Conservation (phyloP, 225 moss, liverwort and hornwort species). For the Bryum argenteum region DNA sequence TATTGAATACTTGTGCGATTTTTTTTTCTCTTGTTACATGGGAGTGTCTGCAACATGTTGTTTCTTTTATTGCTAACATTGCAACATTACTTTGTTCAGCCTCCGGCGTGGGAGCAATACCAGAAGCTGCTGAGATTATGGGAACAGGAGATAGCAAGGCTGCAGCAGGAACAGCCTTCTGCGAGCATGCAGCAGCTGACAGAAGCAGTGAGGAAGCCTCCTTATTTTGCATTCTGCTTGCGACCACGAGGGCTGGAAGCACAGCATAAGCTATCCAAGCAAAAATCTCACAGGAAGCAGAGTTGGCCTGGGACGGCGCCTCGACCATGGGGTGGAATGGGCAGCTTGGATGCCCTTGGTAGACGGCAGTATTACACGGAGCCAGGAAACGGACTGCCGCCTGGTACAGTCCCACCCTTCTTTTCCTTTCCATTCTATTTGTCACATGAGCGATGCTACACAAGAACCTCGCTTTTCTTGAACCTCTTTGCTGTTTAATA, state of each 20-base stretch:
- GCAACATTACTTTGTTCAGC: slow-evolving; percentile 56
- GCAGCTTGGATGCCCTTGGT: slow-evolving; percentile 59
- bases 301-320: slow-evolving; percentile 70
- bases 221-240: slow-evolving; percentile 95
- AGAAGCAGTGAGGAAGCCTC: slow-evolving; percentile 63
- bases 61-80: slow-evolving; percentile 1
- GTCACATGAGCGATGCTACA: neutral
- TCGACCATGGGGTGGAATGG: slow-evolving; percentile 64
- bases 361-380: slow-evolving; percentile 64
- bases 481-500: neutral
- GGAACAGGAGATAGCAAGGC: slow-evolving; percentile 69
- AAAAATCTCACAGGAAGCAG: slow-evolving; percentile 87
- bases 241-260: slow-evolving; percentile 88
- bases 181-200: slow-evolving; percentile 72
- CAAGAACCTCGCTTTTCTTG: neutral
- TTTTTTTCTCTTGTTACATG: neutral
- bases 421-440: too few species aligned
- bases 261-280: slow-evolving; percentile 82
- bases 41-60: neutral
- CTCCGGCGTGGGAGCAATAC: slow-evolving; percentile 98
- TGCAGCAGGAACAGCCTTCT: slow-evolving; percentile 70
- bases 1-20: neutral
- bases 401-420: slow-evolving; percentile 42
- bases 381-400: slow-evolving; percentile 51
- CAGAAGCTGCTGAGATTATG: slow-evolving; percentile 73